phyloP scores from a whole-genome alignment of 169 alveolate genomes.

The Plasmodium knowlesi region DNA sequence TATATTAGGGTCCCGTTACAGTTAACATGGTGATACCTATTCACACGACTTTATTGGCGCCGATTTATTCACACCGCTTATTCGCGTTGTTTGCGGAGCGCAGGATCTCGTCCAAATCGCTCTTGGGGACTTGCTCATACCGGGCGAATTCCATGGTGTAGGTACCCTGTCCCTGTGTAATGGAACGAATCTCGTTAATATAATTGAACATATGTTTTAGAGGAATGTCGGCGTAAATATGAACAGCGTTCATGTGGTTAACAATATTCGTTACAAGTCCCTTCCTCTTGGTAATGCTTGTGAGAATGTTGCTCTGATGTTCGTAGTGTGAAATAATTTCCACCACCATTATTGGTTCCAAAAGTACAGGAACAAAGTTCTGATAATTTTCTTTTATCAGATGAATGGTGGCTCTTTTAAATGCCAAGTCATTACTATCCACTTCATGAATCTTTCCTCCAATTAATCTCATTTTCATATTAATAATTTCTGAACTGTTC shows the following conservation, averaged over 20 bases:
- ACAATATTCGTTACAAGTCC: constrained; percentile 92
- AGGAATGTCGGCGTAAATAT: constrained; percentile 93
- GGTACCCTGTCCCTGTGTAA: constrained; percentile 95
- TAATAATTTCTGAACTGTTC: constrained; percentile 94
- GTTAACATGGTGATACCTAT: neutral
- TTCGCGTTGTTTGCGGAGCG: neutral
- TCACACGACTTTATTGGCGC: no score
- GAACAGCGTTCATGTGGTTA: constrained; percentile 86
- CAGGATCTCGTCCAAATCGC: constrained; percentile 83
- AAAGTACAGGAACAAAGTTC: constrained; percentile 88
- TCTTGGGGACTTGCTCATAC: constrained; percentile 84
- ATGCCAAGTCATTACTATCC: constrained; percentile 95
- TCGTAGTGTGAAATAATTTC: constrained; percentile 93
- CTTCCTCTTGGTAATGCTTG: constrained; percentile 91
- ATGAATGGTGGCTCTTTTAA: constrained; percentile 91
- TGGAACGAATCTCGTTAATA: constrained; percentile 93
- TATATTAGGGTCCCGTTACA: neutral
- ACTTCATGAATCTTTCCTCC: constrained; percentile 95
- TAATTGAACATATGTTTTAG: constrained; percentile 95
- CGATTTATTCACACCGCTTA: neutral
- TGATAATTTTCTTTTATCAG: constrained; percentile 79
- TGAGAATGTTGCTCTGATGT: constrained; percentile 87
- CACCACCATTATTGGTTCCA: constrained; percentile 95
- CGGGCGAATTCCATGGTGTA: constrained; percentile 93
- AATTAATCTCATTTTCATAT: constrained; percentile 89